Percentiles rank a stretch among this genome's conserved stretches.
Conservation (phyloP, 371 early-diverging fungal species). For the Lichtheimia hyalospora region DNA sequence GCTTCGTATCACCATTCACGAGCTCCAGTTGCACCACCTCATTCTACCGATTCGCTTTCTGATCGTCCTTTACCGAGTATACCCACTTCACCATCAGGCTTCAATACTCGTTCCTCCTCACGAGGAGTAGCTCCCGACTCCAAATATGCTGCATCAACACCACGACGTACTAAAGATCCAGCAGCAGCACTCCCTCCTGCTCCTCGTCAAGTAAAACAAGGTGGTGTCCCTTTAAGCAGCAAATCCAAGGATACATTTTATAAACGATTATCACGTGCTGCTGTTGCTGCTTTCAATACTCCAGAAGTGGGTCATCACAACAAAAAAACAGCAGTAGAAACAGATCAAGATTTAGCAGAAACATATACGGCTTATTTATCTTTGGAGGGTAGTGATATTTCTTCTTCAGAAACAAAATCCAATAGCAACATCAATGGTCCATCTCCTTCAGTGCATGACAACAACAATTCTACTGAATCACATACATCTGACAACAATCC, state of each 20-base stretch:
- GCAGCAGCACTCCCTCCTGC: not conserved
- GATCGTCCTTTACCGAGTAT: slow-evolving; percentile 4
- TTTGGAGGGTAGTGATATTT: not conserved
- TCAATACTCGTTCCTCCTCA: too few relatives aligned
- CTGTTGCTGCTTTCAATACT: too few relatives aligned
- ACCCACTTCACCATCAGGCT: not conserved
- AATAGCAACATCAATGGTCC: not conserved
- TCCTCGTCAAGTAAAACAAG: not conserved
- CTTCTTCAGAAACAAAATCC: too few relatives aligned
- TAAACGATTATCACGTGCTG: slow-evolving; percentile 3
- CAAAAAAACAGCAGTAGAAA: too few relatives aligned
- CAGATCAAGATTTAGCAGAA: not conserved
- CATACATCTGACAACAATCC: not conserved
- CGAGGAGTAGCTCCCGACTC: too few relatives aligned
- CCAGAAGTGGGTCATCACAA: too few relatives aligned
- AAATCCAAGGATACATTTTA: not conserved
- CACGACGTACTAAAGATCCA: too few relatives aligned
- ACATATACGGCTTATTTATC: not conserved
- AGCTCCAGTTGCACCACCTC: not conserved
- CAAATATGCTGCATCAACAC: too few relatives aligned
- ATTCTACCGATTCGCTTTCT: not conserved
- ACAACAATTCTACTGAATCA: not conserved
- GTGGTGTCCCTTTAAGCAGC: not conserved
- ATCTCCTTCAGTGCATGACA: not conserved
- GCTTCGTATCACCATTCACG: slow-evolving; percentile 4